Evolutionary conservation across 2,329 filamentous ascomycete genomes (phyloP), one percentile per base, ranked within the genome.

Genomic region (Penicillium sp.): DNA sequence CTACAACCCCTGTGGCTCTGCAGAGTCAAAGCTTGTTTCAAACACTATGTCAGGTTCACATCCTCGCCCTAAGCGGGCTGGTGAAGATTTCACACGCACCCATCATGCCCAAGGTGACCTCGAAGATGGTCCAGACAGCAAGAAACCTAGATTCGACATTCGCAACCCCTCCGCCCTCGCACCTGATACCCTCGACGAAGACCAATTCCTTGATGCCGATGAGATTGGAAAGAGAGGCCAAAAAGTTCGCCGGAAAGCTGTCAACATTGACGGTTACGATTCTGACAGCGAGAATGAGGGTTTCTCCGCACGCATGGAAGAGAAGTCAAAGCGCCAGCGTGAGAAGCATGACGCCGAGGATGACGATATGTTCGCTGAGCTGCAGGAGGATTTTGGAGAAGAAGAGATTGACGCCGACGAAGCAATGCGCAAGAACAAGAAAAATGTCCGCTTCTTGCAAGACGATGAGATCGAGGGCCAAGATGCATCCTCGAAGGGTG

Each of bases 181-280:
- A 1, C 88, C 93, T 1, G 92, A 96, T 74, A 90, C 87, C 1
- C 85, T 85, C 2, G 89, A 91, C 65, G 87, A 91, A 48, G 90
- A 90, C 65, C 86, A 87, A 0, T 85, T 94, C 30, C 85, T 99
- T 8, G 92, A 96, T 54, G 92, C 93, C 25, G 95, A 98, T 73
- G 93, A 97, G 42, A 97, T 98, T 66, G 93, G 93, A 16, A 85
- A 84, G 55, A 84, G 87, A 19, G 86, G 86, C 1, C 84, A 86
- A 35, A 85, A 87, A 43, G 91, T 92, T 0, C 97, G 97, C 76
- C 91, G 95, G 64, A 94, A 94, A 68, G 95, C 94, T 0, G 91
- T 99, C 58, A 97, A 98, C 72, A 87, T 99, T 43, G 95, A 98
- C 72, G 95, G 95, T 54, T 99, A 98, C 79, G 94, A 98, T 69